Evolutionary conservation across 768 basidiomycete species (phyloP).

Genomic region (Cyathus striatus): DNA sequence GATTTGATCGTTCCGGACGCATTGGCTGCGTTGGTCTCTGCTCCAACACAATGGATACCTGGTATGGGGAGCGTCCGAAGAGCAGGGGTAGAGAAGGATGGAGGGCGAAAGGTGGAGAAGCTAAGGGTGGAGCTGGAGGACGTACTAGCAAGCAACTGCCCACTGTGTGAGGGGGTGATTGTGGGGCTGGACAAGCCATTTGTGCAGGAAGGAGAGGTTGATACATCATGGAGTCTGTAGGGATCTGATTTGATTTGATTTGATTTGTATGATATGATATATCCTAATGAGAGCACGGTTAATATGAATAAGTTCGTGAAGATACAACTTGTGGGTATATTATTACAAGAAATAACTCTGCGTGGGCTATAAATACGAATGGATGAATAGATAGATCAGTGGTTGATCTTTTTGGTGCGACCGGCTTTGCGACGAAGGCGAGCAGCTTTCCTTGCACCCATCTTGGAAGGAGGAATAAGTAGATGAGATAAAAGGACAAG

Average conservation of each 20-base stretch:
- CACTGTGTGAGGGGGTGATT: conserved; percentile 88
- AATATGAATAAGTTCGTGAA: too few species aligned
- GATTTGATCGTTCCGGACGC: conserved; percentile 95
- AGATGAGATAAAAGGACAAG: conserved; percentile 1
- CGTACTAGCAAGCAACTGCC: conserved; percentile 83
- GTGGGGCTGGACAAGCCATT: conserved; percentile 86
- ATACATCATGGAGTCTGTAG: conserved; percentile 73
- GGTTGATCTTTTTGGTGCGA: conserved; percentile 76
- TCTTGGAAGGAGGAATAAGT: conserved; percentile 33
- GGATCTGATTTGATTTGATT: not conserved
- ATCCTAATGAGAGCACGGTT: too few species aligned
- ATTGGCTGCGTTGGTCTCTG: conserved; percentile 76
- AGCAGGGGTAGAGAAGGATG: conserved; percentile 43
- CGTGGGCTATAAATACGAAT: too few species aligned
- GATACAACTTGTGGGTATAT: too few species aligned
- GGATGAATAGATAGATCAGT: conserved; percentile 31
- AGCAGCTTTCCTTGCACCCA: conserved; percentile 77
- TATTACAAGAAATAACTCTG: too few species aligned
- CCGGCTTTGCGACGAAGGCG: conserved; percentile 69
- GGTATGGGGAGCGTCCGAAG: conserved; percentile 53
- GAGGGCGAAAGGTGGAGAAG: conserved; percentile 62
- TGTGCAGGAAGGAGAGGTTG: conserved; percentile 70
- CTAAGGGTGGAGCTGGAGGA: conserved; percentile 85
- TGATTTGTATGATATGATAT: too few species aligned
- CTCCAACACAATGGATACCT: conserved; percentile 70